These are phyloP conservation scores for Ganoderma boninense DNA, from an alignment of 1,284 basidiomycete species.

Conservation along the genomic window DNA sequence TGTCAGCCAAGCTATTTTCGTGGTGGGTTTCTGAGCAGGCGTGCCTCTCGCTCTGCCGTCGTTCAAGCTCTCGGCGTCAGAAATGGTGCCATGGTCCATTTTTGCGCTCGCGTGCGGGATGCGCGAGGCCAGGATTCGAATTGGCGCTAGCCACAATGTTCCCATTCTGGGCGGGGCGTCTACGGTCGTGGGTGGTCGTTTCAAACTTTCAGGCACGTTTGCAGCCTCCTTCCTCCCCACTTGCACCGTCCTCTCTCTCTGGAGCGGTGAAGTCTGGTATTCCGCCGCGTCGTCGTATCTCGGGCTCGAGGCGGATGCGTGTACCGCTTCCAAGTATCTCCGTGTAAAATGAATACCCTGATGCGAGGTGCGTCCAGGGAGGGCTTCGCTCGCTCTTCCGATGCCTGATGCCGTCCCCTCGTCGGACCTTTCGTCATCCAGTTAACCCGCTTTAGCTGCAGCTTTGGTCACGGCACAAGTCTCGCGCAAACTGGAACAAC, in stretches of 20 bases:
- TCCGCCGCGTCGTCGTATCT: background rate
- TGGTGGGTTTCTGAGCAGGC: background rate
- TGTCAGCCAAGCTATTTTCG: background rate
- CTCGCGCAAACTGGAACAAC: background rate
- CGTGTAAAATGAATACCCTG: background rate
- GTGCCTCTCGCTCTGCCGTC: background rate
- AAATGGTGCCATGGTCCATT: background rate
- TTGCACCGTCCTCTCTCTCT: background rate
- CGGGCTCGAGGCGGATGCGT: background rate
- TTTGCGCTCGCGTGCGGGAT: background rate
- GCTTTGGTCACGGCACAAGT: background rate
- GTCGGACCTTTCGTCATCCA: background rate
- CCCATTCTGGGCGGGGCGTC: slow-evolving; percentile 2
- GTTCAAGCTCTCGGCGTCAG: background rate
- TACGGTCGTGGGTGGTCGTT: background rate
- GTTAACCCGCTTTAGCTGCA: background rate
- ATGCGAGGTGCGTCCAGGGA: slow-evolving; percentile 1
- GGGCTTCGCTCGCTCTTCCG: background rate
- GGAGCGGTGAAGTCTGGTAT: background rate
- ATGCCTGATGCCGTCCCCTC: background rate
- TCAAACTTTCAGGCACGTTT: background rate
- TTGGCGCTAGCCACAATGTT: slow-evolving; percentile 6
- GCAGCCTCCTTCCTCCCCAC: background rate
- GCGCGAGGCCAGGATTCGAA: background rate
- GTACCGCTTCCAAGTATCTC: background rate